Evolutionary conservation across 192 early-diverging fungal species (phyloP), one percentile per base, ranked within the genome.

Genomic region (Coemansia javaensis): DNA sequence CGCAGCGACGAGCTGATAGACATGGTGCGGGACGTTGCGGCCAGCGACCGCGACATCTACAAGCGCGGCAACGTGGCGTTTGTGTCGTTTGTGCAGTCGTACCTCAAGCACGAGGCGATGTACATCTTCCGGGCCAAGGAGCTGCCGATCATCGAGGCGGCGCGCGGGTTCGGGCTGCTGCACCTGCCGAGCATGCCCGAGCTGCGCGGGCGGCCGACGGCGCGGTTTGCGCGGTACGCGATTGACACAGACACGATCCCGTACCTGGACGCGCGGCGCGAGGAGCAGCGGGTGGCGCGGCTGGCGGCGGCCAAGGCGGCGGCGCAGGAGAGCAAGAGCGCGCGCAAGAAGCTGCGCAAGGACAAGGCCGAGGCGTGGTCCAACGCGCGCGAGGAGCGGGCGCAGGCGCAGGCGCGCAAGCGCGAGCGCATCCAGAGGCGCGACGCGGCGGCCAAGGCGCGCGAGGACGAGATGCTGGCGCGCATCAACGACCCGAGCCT

Each of bases 161-260:
- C 88, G 11, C 78, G 77, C 40, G 82, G 85, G 2, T 97, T 86
- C 70, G 94, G 82, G 0, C 63, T 99, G 1, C 58, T 93, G 53
- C 78, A 82, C 52, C 40, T 98, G 31, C 96, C 96, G 13, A 93
- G 87, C 48, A 93, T 99, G 91, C 91, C 93, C 2, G 96, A 97
- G 71, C 61, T 98, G 35, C 61, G 61, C 9, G 66, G 66, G 28
- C 64, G 66, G 8, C 56, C 64, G 0, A 55, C 46, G 5, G 40
- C 39, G 5, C 37, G 38, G 32, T 75, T 75, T 31, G 50, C 50
- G 14, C 53, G 50, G n/a, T 68, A 60, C 39, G 28, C 18, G 1
- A 59, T 69, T 12, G 72, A 75, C 37, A 64, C 60, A 6, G 53
- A 75, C 38, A 55, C 66, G 8, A 75, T 75, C 27, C 72, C 65